Evolutionary conservation across 805 yeast species (phyloP), one percentile per base, ranked within the genome.

Genomic region (Zygosaccharomyces bisporus): DNA sequence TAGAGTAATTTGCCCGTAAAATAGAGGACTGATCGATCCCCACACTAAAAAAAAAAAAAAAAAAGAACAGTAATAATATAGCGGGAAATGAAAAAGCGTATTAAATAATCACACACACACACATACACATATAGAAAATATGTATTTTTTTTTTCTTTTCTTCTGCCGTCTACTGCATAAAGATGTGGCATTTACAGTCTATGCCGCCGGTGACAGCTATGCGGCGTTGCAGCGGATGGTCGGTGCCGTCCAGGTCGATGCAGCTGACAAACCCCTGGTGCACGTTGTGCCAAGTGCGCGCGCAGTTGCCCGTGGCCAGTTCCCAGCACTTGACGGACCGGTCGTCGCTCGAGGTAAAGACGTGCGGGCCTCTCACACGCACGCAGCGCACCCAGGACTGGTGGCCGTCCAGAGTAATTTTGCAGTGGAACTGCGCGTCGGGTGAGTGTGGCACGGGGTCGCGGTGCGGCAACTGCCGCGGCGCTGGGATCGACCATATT

Each of bases 341-440:
- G 62, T 90, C 97, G 62, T 90, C 98, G 13, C 90, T 74, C 13
- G 84, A 82, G 35, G 88, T 79, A 53, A 76, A 79, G 31, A 80
- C 71, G 0, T 93, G 95, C 53, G 77, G 79, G 1, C 95, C 95
- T 63, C 88, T 95, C 38, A 84, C 66, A 7, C 69, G 68, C 4
- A 89, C 55, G 6, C 80, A 76, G 49, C 83, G 77, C 1, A 91
- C 84, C 98, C 98, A 90, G 7, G 93, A 85, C 39, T 79, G 78
- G 63, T 90, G 97, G 2, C 93, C 96, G 5, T 66, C 56, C 8
- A 87, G 66, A 14, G 80, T 79, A 18, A 73, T 70, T 1, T 87
- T 55, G 19, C 77, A 66, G 54, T 71, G 73, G 2, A 86, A 91
- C 38, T 80, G 77, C 1, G 85, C 79, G 54, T 80, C 75, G 16